Percentiles rank a stretch among this genome's conserved stretches.
Evolutionary conservation across 2,329 filamentous ascomycete genomes (phyloP).

Genomic region (Pseudohalonectria lignicola): DNA sequence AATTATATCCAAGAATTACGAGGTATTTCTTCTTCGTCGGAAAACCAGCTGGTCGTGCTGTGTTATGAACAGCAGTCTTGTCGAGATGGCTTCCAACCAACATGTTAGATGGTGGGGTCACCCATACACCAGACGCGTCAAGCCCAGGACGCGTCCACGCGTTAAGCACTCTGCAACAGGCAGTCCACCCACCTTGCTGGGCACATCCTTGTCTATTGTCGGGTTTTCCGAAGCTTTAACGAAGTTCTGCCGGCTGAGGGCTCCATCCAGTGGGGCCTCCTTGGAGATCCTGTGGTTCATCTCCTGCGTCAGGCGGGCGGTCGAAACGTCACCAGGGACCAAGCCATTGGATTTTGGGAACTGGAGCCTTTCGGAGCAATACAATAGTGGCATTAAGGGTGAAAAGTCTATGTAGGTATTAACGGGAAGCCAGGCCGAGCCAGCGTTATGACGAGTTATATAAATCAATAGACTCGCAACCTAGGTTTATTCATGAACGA

Average conservation of each 20-base stretch:
- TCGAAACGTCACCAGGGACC: neutral
- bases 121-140: neutral
- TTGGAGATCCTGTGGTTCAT: neutral
- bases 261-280: neutral
- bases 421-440: no score
- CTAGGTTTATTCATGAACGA: no score
- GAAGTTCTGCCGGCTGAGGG: neutral
- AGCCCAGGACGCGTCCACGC: conserved; percentile 10
- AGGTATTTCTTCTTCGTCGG: neutral
- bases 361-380: no score
- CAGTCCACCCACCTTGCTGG: neutral
- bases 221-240: conserved; percentile 1
- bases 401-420: no score
- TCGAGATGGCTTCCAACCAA: neutral
- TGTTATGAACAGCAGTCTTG: neutral
- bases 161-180: conserved; percentile 3
- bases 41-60: neutral
- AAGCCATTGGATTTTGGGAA: no score
- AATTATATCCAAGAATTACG: no score
- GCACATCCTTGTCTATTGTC: no score
- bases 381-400: no score
- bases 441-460: no score
- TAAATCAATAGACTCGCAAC: no score
- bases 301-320: neutral
- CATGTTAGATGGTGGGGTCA: neutral